Conservation (phyloP, 2,329 filamentous ascomycete species). For the Pseudogymnoascus sp. region DNA sequence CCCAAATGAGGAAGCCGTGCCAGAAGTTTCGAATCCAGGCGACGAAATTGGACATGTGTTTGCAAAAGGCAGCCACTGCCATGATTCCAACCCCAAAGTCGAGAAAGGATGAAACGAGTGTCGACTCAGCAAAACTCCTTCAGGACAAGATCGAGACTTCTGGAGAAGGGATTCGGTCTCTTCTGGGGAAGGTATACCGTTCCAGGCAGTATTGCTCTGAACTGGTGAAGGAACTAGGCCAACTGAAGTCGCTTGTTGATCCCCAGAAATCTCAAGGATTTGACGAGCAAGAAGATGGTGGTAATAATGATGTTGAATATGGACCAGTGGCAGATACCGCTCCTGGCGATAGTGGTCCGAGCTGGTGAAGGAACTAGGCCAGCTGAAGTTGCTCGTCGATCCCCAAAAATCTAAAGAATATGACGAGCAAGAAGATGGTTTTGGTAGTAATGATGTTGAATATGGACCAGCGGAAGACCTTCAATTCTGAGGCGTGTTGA, state of each 20-base stretch:
- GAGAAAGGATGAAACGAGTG: constrained; percentile 9
- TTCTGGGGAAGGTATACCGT: constrained; percentile 15
- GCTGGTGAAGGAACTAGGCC: constrained; percentile 18
- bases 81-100: background rate
- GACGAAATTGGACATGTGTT: background rate
- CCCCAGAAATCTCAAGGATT: constrained; percentile 11
- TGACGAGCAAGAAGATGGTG: background rate
- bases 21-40: background rate
- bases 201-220: constrained; percentile 18
- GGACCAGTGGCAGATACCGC: background rate
- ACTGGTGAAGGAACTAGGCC: constrained; percentile 18
- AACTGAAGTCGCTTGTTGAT: constrained; percentile 18
- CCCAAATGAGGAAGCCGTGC: background rate
- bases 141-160: constrained; percentile 17
- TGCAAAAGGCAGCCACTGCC: background rate
- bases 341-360: constrained; percentile 18
- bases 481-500: background rate
- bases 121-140: constrained; percentile 14
- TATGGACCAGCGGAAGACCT: background rate
- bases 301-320: background rate
- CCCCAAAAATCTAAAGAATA: constrained; percentile 10
- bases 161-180: constrained; percentile 15
- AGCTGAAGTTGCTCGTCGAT: constrained; percentile 18
- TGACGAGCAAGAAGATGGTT: background rate
- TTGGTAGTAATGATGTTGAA: background rate